These are phyloP conservation scores for Phytophthora idaei DNA, from an alignment of 352 stramenopile genomes.

Conservation along the genomic window DNA sequence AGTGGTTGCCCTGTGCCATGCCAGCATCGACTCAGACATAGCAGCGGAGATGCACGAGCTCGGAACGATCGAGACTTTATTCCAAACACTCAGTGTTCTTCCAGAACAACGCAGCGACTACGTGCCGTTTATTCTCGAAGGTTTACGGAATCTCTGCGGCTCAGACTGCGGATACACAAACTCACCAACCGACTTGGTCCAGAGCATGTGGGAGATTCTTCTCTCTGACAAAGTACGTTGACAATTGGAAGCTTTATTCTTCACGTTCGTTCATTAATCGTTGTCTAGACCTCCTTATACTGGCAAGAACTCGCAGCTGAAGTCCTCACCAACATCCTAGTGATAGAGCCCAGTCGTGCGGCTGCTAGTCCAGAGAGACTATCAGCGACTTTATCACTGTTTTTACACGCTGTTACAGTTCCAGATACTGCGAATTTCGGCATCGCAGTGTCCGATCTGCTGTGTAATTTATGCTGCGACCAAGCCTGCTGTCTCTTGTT, in stretches of 20 bases:
- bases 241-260: not conserved
- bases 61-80: constrained; percentile 32
- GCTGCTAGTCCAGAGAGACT: constrained; percentile 40
- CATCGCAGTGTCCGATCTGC: constrained; percentile 58
- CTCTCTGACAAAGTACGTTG: constrained; percentile 24
- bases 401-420: constrained; percentile 32
- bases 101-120: constrained; percentile 23
- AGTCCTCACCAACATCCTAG: constrained; percentile 48
- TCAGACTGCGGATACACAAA: constrained; percentile 10
- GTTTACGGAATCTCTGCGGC: constrained; percentile 58
- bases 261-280: not conserved
- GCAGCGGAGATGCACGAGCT: constrained; percentile 50
- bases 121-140: constrained; percentile 46
- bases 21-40: constrained; percentile 58
- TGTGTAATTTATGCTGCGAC: constrained; percentile 67
- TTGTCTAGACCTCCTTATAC: constrained; percentile 3
- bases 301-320: constrained; percentile 44
- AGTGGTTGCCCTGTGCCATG: constrained; percentile 68
- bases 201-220: constrained; percentile 35
- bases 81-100: constrained; percentile 33
- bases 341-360: constrained; percentile 14
- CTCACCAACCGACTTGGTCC: constrained; percentile 29
- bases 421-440: constrained; percentile 24
- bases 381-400: constrained; percentile 33
- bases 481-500: constrained; percentile 53